Evolutionary conservation across 2,329 filamentous ascomycete genomes (phyloP).

Genomic region (Periconia sp.): DNA sequence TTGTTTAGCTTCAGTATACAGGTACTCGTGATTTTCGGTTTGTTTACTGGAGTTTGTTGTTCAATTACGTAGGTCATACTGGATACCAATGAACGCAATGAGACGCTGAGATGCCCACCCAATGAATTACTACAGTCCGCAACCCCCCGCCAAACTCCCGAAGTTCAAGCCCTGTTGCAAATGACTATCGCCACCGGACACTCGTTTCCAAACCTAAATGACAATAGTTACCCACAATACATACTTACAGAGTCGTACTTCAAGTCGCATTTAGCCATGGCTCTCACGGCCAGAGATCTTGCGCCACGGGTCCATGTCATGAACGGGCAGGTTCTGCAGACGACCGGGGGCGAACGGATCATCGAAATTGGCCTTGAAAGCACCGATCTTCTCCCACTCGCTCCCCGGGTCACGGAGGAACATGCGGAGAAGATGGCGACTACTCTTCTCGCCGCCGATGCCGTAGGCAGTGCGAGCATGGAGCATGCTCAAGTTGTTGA

Average conservation of each 20-base stretch:
- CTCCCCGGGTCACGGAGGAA: conserved; percentile 43
- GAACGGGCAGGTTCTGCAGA: conserved; percentile 38
- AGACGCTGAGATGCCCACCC: conserved; percentile 3
- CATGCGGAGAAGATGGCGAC: conserved; percentile 45
- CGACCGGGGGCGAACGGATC: conserved; percentile 39
- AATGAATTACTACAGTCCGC: background rate
- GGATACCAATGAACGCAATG: conserved; percentile 1
- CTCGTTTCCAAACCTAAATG: conserved; percentile 1
- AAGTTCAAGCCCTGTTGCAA: too few relatives aligned
- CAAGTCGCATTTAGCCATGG: conserved; percentile 37
- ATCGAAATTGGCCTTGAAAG: conserved; percentile 36
- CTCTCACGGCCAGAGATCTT: conserved; percentile 46
- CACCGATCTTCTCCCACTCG: conserved; percentile 40
- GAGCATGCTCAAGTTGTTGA: conserved; percentile 46
- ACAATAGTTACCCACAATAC: conserved; percentile 1
- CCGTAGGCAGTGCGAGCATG: conserved; percentile 45
- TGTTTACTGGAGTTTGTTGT: too few relatives aligned
- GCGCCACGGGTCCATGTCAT: conserved; percentile 44
- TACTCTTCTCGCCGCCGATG: conserved; percentile 27
- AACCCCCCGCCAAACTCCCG: too few relatives aligned
- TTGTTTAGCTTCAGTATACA: too few relatives aligned
- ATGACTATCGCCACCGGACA: conserved; percentile 6
- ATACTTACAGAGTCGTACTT: background rate
- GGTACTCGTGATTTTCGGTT: too few relatives aligned
- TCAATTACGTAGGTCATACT: conserved; percentile 6